A percentile compares a stretch with the other conserved stretches of the same genome.
phyloP scores from a whole-genome alignment of 345 rosid species.

The Toxicodendron radicans region DNA sequence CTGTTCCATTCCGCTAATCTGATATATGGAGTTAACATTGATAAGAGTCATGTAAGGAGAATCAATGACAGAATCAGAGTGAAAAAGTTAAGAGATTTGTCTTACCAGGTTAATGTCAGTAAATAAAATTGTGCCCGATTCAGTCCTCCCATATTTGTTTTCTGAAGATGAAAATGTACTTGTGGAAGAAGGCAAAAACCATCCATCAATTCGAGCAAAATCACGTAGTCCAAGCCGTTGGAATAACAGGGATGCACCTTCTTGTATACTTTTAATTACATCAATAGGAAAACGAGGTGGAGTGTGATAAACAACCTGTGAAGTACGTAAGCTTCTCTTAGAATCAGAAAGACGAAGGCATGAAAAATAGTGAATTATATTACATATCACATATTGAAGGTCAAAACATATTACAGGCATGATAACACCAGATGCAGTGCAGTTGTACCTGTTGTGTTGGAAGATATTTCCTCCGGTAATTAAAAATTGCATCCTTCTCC shows the following conservation, averaged over 20 bases:
- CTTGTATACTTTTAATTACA: slow-evolving; percentile 65
- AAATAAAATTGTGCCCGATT: slow-evolving; percentile 51
- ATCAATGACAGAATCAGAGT: not conserved
- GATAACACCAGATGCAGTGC: slow-evolving; percentile 5
- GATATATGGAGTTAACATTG: slow-evolving; percentile 26
- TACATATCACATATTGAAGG: not conserved
- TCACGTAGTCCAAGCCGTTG: slow-evolving; percentile 71
- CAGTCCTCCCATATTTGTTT: slow-evolving; percentile 46
- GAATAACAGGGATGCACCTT: slow-evolving; percentile 83
- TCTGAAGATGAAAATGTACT: slow-evolving; percentile 40
- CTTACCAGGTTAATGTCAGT: slow-evolving; percentile 94
- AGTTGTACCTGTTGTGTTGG: slow-evolving; percentile 86
- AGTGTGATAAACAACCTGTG: slow-evolving; percentile 91
- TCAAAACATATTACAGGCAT: not conserved
- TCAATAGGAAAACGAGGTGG: slow-evolving; percentile 90
- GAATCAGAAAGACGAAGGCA: slow-evolving; percentile 21
- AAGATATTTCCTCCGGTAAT: slow-evolving; percentile 90
- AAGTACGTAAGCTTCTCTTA: slow-evolving; percentile 20
- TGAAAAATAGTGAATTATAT: not conserved
- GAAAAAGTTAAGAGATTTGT: slow-evolving; percentile 12
- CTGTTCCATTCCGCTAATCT: slow-evolving; percentile 99
- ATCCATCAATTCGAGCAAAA: slow-evolving; percentile 95
- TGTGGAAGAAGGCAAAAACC: slow-evolving; percentile 69
- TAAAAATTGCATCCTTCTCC: slow-evolving; percentile 79
- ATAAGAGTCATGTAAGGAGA: slow-evolving; percentile 8